Evolutionary conservation across 2,329 filamentous ascomycete genomes (phyloP).

Genomic region (Microsporum ferrugineum): DNA sequence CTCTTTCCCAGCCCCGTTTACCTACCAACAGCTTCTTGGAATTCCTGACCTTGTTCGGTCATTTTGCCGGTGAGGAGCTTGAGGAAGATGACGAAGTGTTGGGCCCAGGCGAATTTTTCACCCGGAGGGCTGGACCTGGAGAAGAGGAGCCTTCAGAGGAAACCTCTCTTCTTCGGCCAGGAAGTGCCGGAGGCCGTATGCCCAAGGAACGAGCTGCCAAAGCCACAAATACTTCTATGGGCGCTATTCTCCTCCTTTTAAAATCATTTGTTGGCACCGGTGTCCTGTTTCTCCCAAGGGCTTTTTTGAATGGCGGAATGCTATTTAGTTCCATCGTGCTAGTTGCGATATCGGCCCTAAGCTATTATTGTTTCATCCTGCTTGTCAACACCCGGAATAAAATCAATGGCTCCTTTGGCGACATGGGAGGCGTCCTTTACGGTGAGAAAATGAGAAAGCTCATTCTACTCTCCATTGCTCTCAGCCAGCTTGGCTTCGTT

Average conservation of each 20-base stretch:
- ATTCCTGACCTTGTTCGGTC: slow-evolving; percentile 87
- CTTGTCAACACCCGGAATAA: slow-evolving; percentile 75
- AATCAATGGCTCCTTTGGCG: slow-evolving; percentile 90
- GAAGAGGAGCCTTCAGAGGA: slow-evolving; percentile 73
- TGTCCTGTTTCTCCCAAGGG: slow-evolving; percentile 81
- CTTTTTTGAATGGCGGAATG: slow-evolving; percentile 95
- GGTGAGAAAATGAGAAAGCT: slow-evolving; percentile 79
- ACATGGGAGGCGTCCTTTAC: slow-evolving; percentile 86
- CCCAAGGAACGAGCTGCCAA: slow-evolving; percentile 62
- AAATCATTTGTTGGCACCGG: slow-evolving; percentile 98
- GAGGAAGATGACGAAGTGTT: slow-evolving; percentile 92
- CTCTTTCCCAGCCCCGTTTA: slow-evolving; percentile 45
- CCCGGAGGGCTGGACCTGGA: slow-evolving; percentile 35
- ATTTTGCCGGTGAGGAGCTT: slow-evolving; percentile 93
- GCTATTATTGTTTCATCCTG: slow-evolving; percentile 95
- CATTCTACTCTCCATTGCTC: slow-evolving; percentile 83
- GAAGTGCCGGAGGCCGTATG: slow-evolving; percentile 58
- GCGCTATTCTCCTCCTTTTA: slow-evolving; percentile 72
- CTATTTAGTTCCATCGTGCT: slow-evolving; percentile 87
- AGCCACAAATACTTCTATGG: slow-evolving; percentile 66
- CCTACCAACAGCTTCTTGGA: slow-evolving; percentile 92
- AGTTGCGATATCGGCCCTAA: slow-evolving; percentile 71
- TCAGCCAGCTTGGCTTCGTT: slow-evolving; percentile 91
- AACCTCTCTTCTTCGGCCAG: slow-evolving; percentile 62
- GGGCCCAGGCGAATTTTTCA: slow-evolving; percentile 78